These are phyloP conservation scores for Hanseniaspora sp. DNA, from an alignment of 1,139 yeast species.

Conservation along the genomic window DNA sequence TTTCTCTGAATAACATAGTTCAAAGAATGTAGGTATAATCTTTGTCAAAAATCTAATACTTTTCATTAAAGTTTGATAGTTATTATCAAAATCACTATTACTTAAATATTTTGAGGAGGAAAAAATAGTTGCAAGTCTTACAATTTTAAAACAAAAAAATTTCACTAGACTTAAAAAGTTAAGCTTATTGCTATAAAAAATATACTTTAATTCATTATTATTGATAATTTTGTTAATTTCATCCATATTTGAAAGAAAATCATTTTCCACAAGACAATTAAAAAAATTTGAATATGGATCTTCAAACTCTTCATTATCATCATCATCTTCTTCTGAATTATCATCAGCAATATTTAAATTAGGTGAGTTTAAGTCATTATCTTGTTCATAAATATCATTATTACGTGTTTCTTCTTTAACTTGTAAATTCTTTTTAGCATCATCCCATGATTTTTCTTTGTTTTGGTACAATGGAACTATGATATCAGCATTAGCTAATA, in stretches of 20 bases:
- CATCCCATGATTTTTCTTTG: slow-evolving; percentile 9
- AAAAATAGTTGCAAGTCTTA: slow-evolving; percentile 16
- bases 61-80: slow-evolving; percentile 34
- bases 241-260: slow-evolving; percentile 18
- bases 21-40: slow-evolving; percentile 59
- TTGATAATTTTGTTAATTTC: slow-evolving; percentile 37
- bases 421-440: background rate
- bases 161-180: slow-evolving; percentile 48
- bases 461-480: slow-evolving; percentile 16
- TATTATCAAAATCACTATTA: slow-evolving; percentile 15
- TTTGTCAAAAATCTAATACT: slow-evolving; percentile 58
- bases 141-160: slow-evolving; percentile 30
- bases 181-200: slow-evolving; percentile 46
- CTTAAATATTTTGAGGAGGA: slow-evolving; percentile 1
- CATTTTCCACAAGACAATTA: slow-evolving; percentile 31
- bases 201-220: slow-evolving; percentile 45
- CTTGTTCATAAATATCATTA: slow-evolving; percentile 3
- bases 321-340: slow-evolving; percentile 12
- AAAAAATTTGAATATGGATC: slow-evolving; percentile 48
- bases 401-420: slow-evolving; percentile 1
- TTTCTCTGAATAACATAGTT: slow-evolving; percentile 29
- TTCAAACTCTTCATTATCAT: slow-evolving; percentile 24
- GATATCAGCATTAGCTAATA: slow-evolving; percentile 44
- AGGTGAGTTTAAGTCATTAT: slow-evolving; percentile 11
- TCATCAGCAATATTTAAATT: slow-evolving; percentile 3